Base-by-base conservation (phyloP, 305 asterid genomes). In the Ilex paraguariensis region DNA sequence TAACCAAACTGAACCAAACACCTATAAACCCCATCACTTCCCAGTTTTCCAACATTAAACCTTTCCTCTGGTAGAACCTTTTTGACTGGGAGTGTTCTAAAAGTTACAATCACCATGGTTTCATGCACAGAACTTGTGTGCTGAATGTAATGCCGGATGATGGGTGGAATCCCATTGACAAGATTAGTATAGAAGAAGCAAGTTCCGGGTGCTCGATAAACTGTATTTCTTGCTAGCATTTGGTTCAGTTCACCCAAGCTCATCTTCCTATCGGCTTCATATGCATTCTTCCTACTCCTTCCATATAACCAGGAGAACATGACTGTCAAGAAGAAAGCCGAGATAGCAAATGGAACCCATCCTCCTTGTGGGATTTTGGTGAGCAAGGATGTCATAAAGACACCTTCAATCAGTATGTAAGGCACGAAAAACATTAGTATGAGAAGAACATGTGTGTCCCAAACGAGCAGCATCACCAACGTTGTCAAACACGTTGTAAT, bases 1-100 rank as follows among this genome's bases (percentile, higher is more conserved):
- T 76, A 79, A 3, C 87, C 84, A n/a, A 79, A 76, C 66, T 71
- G 84, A 33, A 79, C 69, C 60, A 74, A 60, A 53, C 82, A 76
- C 63, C 77, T 11, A 42, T 76, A 81, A 17, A 69, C 77, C 44
- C 84, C 84, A 11, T 62, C 63, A 14, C 44, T 1, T 5, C 81
- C 84, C 50, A 82, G 14, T 48, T 62, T 72, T 5, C 75, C 79
- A 5, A 79, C 77, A 3, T 49, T 31, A 31, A 71, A 61, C 44
- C 82, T 73, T 28, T 82, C 79, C 36, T 70, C 66, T 0, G 57
- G 57, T 1, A 40, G 71, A 32, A 79, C 77, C 1, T 67, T 53
- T 39, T 66, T 70, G 56, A 79, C 59, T 0, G 85, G 83, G 40
- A 77, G 72, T 28, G 80, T 79, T 30, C 80, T 73, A 31, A 77